Evolutionary conservation across 805 yeast species (phyloP), one percentile per base, ranked within the genome.

Genomic region (Lipomyces lipofer): DNA sequence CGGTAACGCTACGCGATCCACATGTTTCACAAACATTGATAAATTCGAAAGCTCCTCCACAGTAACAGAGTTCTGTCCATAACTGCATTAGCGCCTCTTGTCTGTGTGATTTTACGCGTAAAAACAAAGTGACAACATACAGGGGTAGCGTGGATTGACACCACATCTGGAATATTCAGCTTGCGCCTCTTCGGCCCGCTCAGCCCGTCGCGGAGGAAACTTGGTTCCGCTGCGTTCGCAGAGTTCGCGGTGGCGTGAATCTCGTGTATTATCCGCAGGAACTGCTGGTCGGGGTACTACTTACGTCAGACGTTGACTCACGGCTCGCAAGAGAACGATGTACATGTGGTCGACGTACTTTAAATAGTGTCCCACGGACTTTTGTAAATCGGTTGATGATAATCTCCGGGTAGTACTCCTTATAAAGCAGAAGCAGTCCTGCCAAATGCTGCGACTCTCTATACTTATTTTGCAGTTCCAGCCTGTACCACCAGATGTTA

Each of bases 361-460:
- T 28, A 24, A 56, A 56, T 3, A 52, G 29, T 8, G 59, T 28
- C 2, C 54, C 49, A 4, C 51, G 42, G 27, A 52, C 19, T 6
- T 22, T 27, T 2, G 38, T 7, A 24, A 38, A 48, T 4, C 49
- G 25, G 43, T 50, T 57, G 12, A 56, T 22, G 13, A 52, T 40
- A 25, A 52, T 51, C 13, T 57, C 60, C 4, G 60, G 59, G 35
- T 45, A 54, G 25, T 47, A 55, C 24, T 57, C 60, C 21, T 50
- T 55, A 24, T 54, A 57, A 12, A 57, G 49, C n/a, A 49, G 33
- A 3, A 57, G 38, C 1, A 57, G 47, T 2, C 60, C 60, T 8
- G 45, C 28, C 13, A 57, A 35, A 27, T 54, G 56, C 25, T 39
- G 54, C n/a, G 52, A 49, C 21, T 53, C 60, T 19, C 49, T 46